Base-by-base conservation (phyloP, 305 asterid species). In the Fraxinus platypoda region DNA sequence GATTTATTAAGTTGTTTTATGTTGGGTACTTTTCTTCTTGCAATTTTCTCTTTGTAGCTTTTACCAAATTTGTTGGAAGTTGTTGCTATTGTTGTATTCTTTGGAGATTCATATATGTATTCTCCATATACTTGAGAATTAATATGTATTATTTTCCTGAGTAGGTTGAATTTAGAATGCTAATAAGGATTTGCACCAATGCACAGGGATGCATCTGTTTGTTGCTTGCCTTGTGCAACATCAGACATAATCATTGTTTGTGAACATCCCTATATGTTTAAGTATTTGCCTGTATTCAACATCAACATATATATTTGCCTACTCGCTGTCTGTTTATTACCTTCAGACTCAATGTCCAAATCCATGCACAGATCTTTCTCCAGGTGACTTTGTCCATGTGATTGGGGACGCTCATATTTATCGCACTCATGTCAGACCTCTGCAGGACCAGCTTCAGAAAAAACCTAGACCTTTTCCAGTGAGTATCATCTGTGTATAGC, bases 381-480 rank as follows among this genome's bases (percentile, higher is more conserved):
- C 98, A 6, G 99, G 98, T 72, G 98, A 96, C 34, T 91, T 96
- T 80, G 82, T 93, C 83, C 98, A 96, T 86, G 94, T 94, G 26
- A 88, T 96, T 74, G 98, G 99, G 80, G 99, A 96, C 82, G 92
- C 94, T 72, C 99, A 96, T 90, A 95, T 93, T 84, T 96, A 96
- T 80, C 90, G 77, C 70, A 94, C 94, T 75, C 99, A 96, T 43
- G 76, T 94, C 79, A 82, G 88, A 81, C 97, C 98, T 84, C 89
- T 96, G 84, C 95, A 90, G 87, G 98, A 94, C 85, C 99, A 96
- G 85, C 95, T 96, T 74, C 94, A 91, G 84, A 96, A 94, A 72
- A 85, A 78, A 33, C 98, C 99, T 31, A 91, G 93, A 86, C 97
- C 98, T 85, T 96, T 96, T 86, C 99, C 99, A 12, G 99, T 96